phyloP scores from a whole-genome alignment of 371 early-diverging fungal genomes.

The Amoeboaphelidium protococcarum region DNA sequence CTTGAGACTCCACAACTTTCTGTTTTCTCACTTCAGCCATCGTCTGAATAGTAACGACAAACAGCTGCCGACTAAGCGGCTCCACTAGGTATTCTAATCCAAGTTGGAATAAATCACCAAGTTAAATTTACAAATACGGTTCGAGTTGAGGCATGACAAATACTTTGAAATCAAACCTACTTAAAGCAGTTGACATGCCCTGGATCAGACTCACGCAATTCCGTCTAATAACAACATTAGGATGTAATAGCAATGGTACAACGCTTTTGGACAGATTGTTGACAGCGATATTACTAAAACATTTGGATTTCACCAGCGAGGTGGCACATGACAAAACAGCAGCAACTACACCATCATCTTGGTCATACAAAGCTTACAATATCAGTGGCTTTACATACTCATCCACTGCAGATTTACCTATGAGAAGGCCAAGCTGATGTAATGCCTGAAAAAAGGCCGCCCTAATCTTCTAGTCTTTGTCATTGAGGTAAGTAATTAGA shows the following conservation, averaged over 20 bases:
- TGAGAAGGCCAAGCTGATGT: constrained; percentile 59
- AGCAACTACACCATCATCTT: constrained; percentile 68
- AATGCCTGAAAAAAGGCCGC: constrained; percentile 75
- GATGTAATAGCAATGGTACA: constrained; percentile 49
- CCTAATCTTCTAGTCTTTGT: constrained; percentile 66
- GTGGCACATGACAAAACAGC: constrained; percentile 53
- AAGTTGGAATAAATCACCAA: too few relatives aligned
- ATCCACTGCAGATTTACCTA: constrained; percentile 54
- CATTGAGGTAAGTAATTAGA: constrained; percentile 82
- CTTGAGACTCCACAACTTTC: too few relatives aligned
- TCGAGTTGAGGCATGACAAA: too few relatives aligned
- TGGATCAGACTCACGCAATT: constrained; percentile 47
- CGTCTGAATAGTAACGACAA: too few relatives aligned
- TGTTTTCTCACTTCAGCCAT: too few relatives aligned
- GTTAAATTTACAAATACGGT: too few relatives aligned
- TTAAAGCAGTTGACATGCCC: constrained; percentile 11
- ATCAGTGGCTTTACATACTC: constrained; percentile 78
- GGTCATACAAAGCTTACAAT: constrained; percentile 64
- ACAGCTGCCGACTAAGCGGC: too few relatives aligned
- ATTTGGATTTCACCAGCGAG: constrained; percentile 48
- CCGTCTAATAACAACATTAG: too few relatives aligned
- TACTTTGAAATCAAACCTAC: background rate
- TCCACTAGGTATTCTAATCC: too few relatives aligned
- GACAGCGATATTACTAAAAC: constrained; percentile 46
- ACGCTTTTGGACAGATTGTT: constrained; percentile 39